Conservation (phyloP, 1,284 basidiomycete species). For the Coniophora puteana region DNA sequence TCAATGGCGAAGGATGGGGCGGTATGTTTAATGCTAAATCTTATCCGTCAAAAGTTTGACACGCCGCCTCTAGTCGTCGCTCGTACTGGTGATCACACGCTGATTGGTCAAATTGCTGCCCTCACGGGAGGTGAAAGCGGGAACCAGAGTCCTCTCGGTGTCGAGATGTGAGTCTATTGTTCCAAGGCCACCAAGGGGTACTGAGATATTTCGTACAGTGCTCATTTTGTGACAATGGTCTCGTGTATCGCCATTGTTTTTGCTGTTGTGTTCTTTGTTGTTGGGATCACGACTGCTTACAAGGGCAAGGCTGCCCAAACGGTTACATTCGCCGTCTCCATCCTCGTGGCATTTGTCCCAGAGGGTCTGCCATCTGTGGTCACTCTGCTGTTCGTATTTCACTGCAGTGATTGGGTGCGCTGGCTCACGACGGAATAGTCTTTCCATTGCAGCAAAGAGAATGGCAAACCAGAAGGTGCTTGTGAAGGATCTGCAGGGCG, state of each 20-base stretch:
- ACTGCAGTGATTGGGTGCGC: constrained; percentile 1
- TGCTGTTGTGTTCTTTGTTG: constrained; percentile 60
- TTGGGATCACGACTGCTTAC: constrained; percentile 64
- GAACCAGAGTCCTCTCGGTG: too few relatives aligned
- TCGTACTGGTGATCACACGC: too few relatives aligned
- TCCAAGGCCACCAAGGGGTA: neutral
- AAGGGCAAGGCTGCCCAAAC: constrained; percentile 56
- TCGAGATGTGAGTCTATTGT: constrained; percentile 54
- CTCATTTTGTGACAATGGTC: constrained; percentile 56
- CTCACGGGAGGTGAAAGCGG: too few relatives aligned
- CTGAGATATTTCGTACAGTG: constrained; percentile 28
- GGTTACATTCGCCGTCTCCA: constrained; percentile 66
- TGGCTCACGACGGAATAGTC: too few relatives aligned
- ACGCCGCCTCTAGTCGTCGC: too few relatives aligned
- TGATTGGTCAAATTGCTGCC: too few relatives aligned
- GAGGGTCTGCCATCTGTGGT: constrained; percentile 71
- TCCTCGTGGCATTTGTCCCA: constrained; percentile 70
- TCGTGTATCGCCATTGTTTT: constrained; percentile 59
- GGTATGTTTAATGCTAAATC: too few relatives aligned
- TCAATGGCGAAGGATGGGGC: too few relatives aligned
- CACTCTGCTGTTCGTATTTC: constrained; percentile 43
- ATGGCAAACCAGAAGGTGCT: too few relatives aligned
- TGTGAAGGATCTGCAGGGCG: too few relatives aligned
- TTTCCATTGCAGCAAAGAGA: too few relatives aligned
- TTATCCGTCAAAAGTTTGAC: too few relatives aligned